phyloP scores from a whole-genome alignment of 805 yeast genomes.

The Torulaspora microellipsoides region DNA sequence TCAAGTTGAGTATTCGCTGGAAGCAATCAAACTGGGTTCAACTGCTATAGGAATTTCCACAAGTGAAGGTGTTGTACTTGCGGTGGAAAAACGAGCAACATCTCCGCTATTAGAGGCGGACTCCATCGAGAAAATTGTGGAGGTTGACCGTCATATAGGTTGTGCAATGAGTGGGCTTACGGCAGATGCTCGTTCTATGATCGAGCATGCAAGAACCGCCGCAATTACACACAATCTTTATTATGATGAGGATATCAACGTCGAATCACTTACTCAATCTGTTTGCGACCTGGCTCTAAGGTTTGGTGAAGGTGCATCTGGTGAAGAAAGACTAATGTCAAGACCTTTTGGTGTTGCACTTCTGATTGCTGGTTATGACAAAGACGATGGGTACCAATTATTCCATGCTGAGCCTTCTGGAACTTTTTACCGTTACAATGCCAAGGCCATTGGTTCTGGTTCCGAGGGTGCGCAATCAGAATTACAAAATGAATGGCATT shows the following conservation, averaged over 20 bases:
- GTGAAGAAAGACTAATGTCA: slow-evolving; percentile 87
- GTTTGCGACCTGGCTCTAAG: slow-evolving; percentile 95
- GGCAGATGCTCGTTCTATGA: slow-evolving; percentile 98
- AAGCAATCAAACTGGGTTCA: slow-evolving; percentile 86
- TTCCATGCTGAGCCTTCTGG: slow-evolving; percentile 99
- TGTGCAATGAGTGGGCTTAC: slow-evolving; percentile 99
- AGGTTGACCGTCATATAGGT: slow-evolving; percentile 89
- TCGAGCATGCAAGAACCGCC: slow-evolving; percentile 93
- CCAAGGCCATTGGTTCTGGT: slow-evolving; percentile 98
- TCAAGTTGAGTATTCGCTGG: slow-evolving; percentile 96
- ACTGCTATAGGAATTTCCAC: slow-evolving; percentile 97
- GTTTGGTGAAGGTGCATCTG: slow-evolving; percentile 96
- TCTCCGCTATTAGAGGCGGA: slow-evolving; percentile 86
- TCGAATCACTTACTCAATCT: slow-evolving; percentile 90
- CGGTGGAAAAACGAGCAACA: slow-evolving; percentile 96
- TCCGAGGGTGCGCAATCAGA: slow-evolving; percentile 99
- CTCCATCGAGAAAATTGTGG: slow-evolving; percentile 93
- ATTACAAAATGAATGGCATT: slow-evolving; percentile 93
- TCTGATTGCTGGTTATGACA: slow-evolving; percentile 89
- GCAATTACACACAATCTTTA: slow-evolving; percentile 83
- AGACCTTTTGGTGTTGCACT: slow-evolving; percentile 99
- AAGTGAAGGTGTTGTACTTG: slow-evolving; percentile 90
- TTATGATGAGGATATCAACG: slow-evolving; percentile 87
- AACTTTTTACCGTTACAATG: slow-evolving; percentile 94
- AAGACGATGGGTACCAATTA: slow-evolving; percentile 90